A percentile compares a stretch with the other conserved stretches of the same genome.
Conservation (phyloP, 768 basidiomycete species). For the Lactarius psammicola region DNA sequence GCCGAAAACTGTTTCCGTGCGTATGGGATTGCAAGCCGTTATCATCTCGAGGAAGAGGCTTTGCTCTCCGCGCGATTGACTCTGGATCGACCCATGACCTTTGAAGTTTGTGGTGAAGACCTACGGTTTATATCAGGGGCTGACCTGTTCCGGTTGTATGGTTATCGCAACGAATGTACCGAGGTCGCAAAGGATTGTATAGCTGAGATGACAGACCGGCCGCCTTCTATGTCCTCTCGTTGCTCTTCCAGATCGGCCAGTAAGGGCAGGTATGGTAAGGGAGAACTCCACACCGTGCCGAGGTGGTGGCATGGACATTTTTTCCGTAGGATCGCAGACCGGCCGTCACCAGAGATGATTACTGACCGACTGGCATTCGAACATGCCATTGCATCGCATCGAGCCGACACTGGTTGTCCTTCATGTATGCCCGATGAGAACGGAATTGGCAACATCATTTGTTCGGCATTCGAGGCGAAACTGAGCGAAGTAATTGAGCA, state of each 20-base stretch:
- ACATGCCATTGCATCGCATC: background rate
- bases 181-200: background rate
- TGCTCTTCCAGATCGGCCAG: too few species aligned
- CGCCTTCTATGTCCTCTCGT: background rate
- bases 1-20: background rate
- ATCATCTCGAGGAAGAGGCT: slow-evolving; percentile 10
- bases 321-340: background rate
- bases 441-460: background rate
- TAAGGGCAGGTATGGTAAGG: background rate
- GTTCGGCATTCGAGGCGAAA: slow-evolving; percentile 1
- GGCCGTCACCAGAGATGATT: slow-evolving; percentile 9
- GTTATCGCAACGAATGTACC: slow-evolving; percentile 2
- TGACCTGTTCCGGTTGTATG: slow-evolving; percentile 2
- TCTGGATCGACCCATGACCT: slow-evolving; percentile 1
- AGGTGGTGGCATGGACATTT: slow-evolving; percentile 18
- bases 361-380: slow-evolving; percentile 12
- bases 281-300: background rate
- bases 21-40: slow-evolving; percentile 17
- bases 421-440: background rate
- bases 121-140: slow-evolving; percentile 14
- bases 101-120: slow-evolving; percentile 11
- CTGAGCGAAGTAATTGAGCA: background rate
- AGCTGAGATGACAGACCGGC: background rate
- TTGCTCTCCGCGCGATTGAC: slow-evolving; percentile 8
- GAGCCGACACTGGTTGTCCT: background rate